phyloP scores from a whole-genome alignment of 139 green algal species.

The Chlorella vulgaris region DNA sequence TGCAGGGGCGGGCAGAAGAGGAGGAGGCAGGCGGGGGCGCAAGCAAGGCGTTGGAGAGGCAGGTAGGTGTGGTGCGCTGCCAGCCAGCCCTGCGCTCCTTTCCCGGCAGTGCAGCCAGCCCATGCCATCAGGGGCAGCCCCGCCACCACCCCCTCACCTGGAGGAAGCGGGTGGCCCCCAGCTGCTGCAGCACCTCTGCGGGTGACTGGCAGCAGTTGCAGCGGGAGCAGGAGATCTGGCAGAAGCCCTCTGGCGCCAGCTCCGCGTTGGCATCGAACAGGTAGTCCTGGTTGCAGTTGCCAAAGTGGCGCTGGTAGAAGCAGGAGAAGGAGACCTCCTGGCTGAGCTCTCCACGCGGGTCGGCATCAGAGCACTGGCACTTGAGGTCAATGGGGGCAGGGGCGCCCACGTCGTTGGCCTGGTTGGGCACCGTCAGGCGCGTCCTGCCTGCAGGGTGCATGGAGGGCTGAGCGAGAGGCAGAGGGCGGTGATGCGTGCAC shows the following conservation, averaged over 20 bases:
- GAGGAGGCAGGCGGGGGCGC: not conserved
- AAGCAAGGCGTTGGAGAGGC: not conserved
- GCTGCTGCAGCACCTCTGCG: slow-evolving; percentile 31
- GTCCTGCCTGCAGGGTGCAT: slow-evolving; percentile 1
- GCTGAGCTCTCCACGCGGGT: slow-evolving; percentile 15
- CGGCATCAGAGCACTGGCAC: slow-evolving; percentile 46
- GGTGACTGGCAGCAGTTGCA: slow-evolving; percentile 48
- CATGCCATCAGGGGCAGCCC: not conserved
- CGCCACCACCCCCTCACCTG: not conserved
- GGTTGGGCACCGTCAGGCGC: slow-evolving; percentile 18
- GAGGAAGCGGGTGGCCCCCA: slow-evolving; percentile 40
- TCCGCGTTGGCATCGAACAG: slow-evolving; percentile 41
- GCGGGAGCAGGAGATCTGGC: slow-evolving; percentile 51
- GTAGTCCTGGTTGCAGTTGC: slow-evolving; percentile 33
- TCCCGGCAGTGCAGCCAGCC: not conserved
- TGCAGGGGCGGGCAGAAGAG: not conserved
- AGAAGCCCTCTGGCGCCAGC: slow-evolving; percentile 48
- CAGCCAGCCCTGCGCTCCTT: too few relatives aligned
- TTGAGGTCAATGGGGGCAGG: not conserved
- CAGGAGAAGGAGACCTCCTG: slow-evolving; percentile 16
- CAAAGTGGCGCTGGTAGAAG: slow-evolving; percentile 26
- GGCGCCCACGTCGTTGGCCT: not conserved
- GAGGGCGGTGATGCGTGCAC: too few relatives aligned
- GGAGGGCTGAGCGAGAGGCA: not conserved
- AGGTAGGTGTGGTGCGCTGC: too few relatives aligned